phyloP scores from a whole-genome alignment of 768 basidiomycete genomes.

The Leccinum rimulosum region DNA sequence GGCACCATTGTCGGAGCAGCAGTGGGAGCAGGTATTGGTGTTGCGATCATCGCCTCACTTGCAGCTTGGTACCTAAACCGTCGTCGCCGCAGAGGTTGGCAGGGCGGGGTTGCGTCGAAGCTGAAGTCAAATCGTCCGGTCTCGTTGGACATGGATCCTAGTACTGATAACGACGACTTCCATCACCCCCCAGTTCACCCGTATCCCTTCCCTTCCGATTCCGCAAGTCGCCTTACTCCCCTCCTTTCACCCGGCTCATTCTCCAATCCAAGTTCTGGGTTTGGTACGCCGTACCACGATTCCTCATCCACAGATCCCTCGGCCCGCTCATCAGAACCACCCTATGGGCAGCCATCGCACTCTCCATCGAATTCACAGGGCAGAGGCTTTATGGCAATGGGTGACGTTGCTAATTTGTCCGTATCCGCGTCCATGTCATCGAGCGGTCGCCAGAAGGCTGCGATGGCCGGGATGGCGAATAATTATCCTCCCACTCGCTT shows the following conservation, averaged over 20 bases:
- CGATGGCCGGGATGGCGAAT: constrained; percentile 44
- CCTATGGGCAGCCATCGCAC: constrained; percentile 8
- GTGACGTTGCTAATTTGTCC: constrained; percentile 21
- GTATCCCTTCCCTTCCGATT: constrained; percentile 29
- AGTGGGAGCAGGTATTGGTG: constrained; percentile 50
- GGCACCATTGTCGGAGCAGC: constrained; percentile 49
- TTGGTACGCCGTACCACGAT: constrained; percentile 2
- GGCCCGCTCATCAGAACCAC: constrained; percentile 4
- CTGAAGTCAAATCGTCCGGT: constrained; percentile 32
- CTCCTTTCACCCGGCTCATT: constrained; percentile 6
- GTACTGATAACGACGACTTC: constrained; percentile 14
- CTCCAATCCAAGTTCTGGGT: background rate
- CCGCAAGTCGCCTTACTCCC: constrained; percentile 15
- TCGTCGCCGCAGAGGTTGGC: constrained; percentile 18
- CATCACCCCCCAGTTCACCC: constrained; percentile 37
- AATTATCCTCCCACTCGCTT: constrained; percentile 50
- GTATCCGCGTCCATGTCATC: constrained; percentile 35
- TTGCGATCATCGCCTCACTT: constrained; percentile 50
- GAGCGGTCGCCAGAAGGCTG: constrained; percentile 50
- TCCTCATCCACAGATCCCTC: constrained; percentile 10
- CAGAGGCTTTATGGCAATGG: constrained; percentile 18
- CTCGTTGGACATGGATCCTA: constrained; percentile 39
- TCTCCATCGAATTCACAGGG: constrained; percentile 21
- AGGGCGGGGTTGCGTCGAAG: constrained; percentile 30
- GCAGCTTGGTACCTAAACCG: constrained; percentile 48